These are phyloP conservation scores for Drechslera avenae DNA, from an alignment of 2,329 filamentous ascomycete species.

Conservation along the genomic window DNA sequence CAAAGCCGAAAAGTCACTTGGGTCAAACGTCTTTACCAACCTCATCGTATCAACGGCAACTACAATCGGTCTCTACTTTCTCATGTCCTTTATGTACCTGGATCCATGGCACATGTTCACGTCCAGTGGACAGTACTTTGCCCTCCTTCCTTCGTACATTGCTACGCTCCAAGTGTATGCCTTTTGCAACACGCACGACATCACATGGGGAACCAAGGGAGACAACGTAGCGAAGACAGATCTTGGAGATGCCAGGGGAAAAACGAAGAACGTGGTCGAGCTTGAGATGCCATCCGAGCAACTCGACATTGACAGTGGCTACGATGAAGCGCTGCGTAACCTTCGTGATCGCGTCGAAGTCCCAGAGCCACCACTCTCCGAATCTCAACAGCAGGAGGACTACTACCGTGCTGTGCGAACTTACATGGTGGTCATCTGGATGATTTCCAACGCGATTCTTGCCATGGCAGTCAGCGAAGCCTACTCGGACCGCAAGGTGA, in stretches of 20 bases:
- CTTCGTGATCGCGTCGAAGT: slow-evolving; percentile 92
- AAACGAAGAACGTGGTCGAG: slow-evolving; percentile 77
- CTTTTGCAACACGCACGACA: slow-evolving; percentile 98
- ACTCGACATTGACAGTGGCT: slow-evolving; percentile 95
- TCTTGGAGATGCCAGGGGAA: slow-evolving; percentile 82
- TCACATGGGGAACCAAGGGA: slow-evolving; percentile 98
- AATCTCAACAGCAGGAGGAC: slow-evolving; percentile 91
- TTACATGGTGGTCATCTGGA: slow-evolving; percentile 97
- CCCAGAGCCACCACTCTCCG: slow-evolving; percentile 62
- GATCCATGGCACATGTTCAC: slow-evolving; percentile 99
- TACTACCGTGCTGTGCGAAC: slow-evolving; percentile 97
- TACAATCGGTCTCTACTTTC: slow-evolving; percentile 90
- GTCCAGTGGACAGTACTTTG: slow-evolving; percentile 86
- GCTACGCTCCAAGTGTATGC: slow-evolving; percentile 98
- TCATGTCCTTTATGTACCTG: slow-evolving; percentile 95
- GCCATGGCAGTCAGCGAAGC: slow-evolving; percentile 92
- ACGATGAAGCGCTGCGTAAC: slow-evolving; percentile 95
- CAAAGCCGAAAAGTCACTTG: slow-evolving; percentile 62
- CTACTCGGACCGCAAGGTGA: slow-evolving; percentile 73
- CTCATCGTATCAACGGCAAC: slow-evolving; percentile 87
- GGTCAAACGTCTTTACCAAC: slow-evolving; percentile 92
- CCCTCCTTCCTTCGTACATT: slow-evolving; percentile 89
- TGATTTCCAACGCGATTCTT: slow-evolving; percentile 87
- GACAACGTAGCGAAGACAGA: slow-evolving; percentile 96
- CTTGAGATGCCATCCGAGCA: slow-evolving; percentile 98